Conservation (phyloP, 108 stramenopile species). For the Conticribra weissflogii region DNA sequence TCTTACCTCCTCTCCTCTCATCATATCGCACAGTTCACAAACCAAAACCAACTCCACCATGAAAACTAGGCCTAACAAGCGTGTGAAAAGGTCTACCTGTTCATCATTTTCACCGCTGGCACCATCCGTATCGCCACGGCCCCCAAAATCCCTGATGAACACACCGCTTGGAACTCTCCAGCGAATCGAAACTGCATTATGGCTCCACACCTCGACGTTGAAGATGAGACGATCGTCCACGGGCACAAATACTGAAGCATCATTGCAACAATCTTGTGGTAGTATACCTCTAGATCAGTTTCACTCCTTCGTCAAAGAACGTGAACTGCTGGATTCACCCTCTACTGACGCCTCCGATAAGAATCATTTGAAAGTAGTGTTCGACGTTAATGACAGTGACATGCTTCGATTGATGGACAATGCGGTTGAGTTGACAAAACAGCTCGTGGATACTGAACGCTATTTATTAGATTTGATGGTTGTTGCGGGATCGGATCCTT, state of each 20-base stretch:
- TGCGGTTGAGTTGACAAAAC: not conserved
- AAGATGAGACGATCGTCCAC: not conserved
- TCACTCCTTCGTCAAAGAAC: not conserved
- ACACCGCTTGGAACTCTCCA: not conserved
- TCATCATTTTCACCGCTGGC: not conserved
- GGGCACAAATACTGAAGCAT: not conserved
- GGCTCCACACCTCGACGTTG: not conserved
- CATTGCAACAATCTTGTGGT: not conserved
- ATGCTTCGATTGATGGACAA: not conserved
- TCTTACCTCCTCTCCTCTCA: no score
- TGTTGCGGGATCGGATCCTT: slow-evolving; percentile 5
- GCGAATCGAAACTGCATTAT: not conserved
- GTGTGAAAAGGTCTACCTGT: not conserved
- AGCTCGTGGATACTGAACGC: slow-evolving; percentile 14
- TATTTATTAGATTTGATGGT: slow-evolving; percentile 15
- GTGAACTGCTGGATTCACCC: not conserved
- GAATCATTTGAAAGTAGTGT: not conserved
- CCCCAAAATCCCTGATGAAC: not conserved
- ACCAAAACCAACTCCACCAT: no score
- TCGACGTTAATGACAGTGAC: not conserved
- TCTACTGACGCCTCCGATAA: not conserved
- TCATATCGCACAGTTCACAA: no score
- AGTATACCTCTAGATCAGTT: not conserved
- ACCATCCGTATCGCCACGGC: not conserved
- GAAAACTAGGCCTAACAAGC: not conserved